Evolutionary conservation across 371 early-diverging fungal genomes (phyloP).

Genomic region (Batkoa obscura): DNA sequence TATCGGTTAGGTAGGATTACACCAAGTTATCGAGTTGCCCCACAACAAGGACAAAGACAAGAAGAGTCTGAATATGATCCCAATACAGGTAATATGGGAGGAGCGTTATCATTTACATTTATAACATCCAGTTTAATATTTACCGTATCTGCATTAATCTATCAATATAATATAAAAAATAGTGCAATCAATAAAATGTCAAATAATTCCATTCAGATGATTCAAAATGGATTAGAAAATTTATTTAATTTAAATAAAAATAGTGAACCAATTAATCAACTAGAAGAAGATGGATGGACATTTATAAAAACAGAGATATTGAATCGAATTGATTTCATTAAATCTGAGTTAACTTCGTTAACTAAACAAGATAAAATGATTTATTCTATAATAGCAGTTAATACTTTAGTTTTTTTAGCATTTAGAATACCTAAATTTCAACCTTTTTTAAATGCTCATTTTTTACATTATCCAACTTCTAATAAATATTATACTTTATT

Average conservation of each 20-base stretch:
- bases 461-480: constrained; percentile 41
- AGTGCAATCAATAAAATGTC: neutral
- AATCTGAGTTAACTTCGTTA: neutral
- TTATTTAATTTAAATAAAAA: neutral
- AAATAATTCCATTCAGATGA: neutral
- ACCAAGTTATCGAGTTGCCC: too few relatives aligned
- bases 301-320: neutral
- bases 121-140: neutral
- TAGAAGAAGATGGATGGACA: neutral
- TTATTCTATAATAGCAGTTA: constrained; percentile 33
- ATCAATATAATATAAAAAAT: neutral
- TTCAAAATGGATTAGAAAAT: neutral
- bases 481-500: constrained; percentile 40
- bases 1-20: too few relatives aligned
- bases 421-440: constrained; percentile 42
- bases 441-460: constrained; percentile 44
- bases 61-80: too few relatives aligned
- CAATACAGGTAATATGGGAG: too few relatives aligned
- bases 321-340: neutral
- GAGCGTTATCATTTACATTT: neutral
- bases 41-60: too few relatives aligned
- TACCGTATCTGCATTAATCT: neutral
- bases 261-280: neutral
- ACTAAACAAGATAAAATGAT: neutral
- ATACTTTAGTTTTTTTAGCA: constrained; percentile 38